These are phyloP conservation scores for Ogataea allantospora DNA, from an alignment of 805 yeast species.

Conservation along the genomic window DNA sequence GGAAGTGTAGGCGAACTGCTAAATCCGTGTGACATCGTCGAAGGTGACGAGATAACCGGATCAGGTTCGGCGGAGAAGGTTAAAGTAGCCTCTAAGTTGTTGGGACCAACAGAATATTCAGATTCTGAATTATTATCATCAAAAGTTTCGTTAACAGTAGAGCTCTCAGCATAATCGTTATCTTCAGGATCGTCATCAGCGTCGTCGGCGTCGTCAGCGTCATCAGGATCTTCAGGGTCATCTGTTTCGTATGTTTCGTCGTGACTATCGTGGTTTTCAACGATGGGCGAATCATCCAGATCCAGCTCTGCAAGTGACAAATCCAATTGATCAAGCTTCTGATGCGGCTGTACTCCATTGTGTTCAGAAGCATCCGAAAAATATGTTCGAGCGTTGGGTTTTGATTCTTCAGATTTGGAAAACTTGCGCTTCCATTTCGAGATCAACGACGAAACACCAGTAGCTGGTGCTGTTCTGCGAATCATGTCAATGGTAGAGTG, in stretches of 20 bases:
- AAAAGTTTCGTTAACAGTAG: not conserved
- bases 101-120: not conserved
- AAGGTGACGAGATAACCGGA: slow-evolving; percentile 3
- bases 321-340: not conserved
- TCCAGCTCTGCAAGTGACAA: not conserved
- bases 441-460: slow-evolving; percentile 17
- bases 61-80: not conserved
- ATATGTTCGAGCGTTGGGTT: not conserved
- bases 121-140: not conserved
- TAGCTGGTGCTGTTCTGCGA: slow-evolving; percentile 9
- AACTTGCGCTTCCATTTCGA: slow-evolving; percentile 22
- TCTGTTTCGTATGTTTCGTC: slow-evolving; percentile 27
- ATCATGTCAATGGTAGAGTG: slow-evolving; percentile 25
- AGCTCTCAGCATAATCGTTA: too few species aligned
- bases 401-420: not conserved
- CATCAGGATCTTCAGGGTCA: slow-evolving; percentile 26
- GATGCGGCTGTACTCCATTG: too few species aligned
- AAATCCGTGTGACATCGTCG: slow-evolving; percentile 7
- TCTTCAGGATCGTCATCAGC: slow-evolving; percentile 16
- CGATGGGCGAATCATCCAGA: slow-evolving; percentile 5
- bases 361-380: not conserved
- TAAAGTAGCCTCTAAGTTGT: not conserved
- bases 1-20: slow-evolving; percentile 7
- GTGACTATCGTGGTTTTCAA: slow-evolving; percentile 15
- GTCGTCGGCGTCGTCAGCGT: not conserved